Conservation (phyloP, 2,329 filamentous ascomycete genomes). For the Cercospora citrullina region DNA sequence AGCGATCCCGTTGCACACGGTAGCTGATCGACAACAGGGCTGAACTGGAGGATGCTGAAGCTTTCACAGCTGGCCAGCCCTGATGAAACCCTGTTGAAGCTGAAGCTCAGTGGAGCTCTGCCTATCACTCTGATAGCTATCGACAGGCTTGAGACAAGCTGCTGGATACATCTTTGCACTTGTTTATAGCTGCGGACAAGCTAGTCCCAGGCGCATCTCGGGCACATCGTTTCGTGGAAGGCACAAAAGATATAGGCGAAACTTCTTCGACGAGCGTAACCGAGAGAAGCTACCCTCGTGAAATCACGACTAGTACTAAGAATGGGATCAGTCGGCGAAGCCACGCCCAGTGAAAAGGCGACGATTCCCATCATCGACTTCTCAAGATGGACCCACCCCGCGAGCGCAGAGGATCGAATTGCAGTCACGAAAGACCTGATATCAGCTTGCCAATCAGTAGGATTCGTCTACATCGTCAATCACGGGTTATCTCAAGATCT, state of each 20-base stretch:
- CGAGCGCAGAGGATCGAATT: neutral
- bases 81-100: neutral
- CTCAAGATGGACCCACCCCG: slow-evolving; percentile 16
- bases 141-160: neutral
- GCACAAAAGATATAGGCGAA: neutral
- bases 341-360: neutral
- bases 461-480: slow-evolving; percentile 47
- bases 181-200: neutral
- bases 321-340: neutral
- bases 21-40: neutral
- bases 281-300: neutral
- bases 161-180: neutral
- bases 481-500: slow-evolving; percentile 39
- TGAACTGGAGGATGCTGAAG: neutral
- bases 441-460: slow-evolving; percentile 41
- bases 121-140: neutral
- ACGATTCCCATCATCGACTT: slow-evolving; percentile 31
- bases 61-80: neutral
- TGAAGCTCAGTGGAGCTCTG: neutral
- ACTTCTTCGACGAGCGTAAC: neutral
- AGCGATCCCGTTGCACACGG: neutral
- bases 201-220: neutral
- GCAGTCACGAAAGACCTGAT: slow-evolving; percentile 40
- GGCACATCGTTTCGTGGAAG: neutral
- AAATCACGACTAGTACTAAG: neutral